Evolutionary conservation across 352 stramenopile genomes (phyloP), one percentile per base, ranked within the genome.

Genomic region (Phytopythium litorale): DNA sequence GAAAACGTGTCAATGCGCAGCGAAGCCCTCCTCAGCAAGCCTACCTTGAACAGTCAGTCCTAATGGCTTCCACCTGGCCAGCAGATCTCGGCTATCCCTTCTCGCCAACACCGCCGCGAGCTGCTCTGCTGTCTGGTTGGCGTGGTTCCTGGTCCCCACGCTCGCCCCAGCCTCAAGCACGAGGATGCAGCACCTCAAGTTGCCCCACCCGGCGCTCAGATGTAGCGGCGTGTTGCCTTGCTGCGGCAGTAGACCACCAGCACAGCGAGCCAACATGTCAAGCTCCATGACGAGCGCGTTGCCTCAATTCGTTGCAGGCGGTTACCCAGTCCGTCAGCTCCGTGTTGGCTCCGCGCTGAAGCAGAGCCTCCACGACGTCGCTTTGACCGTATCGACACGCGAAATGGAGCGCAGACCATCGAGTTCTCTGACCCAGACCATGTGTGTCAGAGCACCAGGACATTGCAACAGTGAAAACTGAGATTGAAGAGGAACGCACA

Each of bases 211-310:
- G 59, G 81, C 78, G n/a, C 79, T 78, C 33, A 92, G 46, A 56
- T 92, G 81, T 11, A 92, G 58, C 12, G 84, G 67, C 7, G 81
- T 87, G 48, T 91, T 89, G n/a, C 81, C 78, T 56, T 72, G 67
- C 84, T 92, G 56, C 6, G 58, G 19, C 23, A 28, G 21, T 23
- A 52, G 46, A 21, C 7, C 19, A 12, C 8, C 43, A 28, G 3
- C 9, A 8, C n/a, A 50, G 43, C n/a, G 40, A 11, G 2, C 40
- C 19, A 48, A 48, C 42, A 8, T 13, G 23, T 32, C 18, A 50
- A 21, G 42, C 16, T n/a, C 43, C 7, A 30, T 16, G 8, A 30
- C 38, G 21, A 4, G 30, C 53, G 12, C 40, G 18, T 25, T 8
- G 32, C 25, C 6, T 16, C 35, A 53, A 25, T n/a, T 3, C 18